These are phyloP conservation scores for Neurospora sp. DNA, from an alignment of 495 filamentous ascomycete species.

Conservation along the genomic window DNA sequence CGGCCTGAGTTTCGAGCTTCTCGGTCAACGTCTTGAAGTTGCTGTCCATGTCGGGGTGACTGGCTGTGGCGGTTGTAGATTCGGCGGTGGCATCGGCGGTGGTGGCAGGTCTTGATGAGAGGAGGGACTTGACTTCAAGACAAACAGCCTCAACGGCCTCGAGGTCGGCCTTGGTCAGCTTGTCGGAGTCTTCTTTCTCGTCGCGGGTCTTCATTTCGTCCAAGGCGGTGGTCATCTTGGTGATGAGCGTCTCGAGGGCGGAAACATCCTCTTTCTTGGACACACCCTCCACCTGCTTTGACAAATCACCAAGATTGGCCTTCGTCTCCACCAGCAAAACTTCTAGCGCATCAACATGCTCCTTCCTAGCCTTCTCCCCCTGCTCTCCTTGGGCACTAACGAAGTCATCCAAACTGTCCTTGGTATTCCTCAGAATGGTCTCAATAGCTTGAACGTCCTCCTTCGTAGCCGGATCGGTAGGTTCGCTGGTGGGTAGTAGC, in stretches of 20 bases:
- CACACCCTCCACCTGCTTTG: conserved; percentile 46
- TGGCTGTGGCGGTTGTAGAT: neutral
- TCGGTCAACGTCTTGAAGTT: conserved; percentile 66
- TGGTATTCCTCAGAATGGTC: conserved; percentile 74
- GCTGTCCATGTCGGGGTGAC: conserved; percentile 48
- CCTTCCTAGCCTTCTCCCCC: conserved; percentile 49
- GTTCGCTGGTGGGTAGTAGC: conserved; percentile 14
- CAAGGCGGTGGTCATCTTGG: conserved; percentile 60
- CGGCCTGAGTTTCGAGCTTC: conserved; percentile 44
- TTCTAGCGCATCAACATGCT: conserved; percentile 68
- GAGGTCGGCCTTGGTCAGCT: conserved; percentile 65
- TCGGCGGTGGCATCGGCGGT: neutral
- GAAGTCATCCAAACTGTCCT: conserved; percentile 70
- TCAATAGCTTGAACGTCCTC: conserved; percentile 86
- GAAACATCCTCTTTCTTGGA: conserved; percentile 68
- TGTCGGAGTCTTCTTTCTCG: conserved; percentile 53
- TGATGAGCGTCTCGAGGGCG: conserved; percentile 62
- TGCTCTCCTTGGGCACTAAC: conserved; percentile 27
- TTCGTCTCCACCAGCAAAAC: conserved; percentile 58
- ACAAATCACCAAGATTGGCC: conserved; percentile 52
- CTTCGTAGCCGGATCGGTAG: conserved; percentile 39
- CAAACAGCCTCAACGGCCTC: conserved; percentile 69
- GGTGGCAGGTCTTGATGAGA: conserved; percentile 23
- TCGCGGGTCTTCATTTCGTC: conserved; percentile 65
- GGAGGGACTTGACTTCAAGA: conserved; percentile 64